Evolutionary conservation across 208 protist species (phyloP).

Genomic region (Acanthamoeba lenticulata): DNA sequence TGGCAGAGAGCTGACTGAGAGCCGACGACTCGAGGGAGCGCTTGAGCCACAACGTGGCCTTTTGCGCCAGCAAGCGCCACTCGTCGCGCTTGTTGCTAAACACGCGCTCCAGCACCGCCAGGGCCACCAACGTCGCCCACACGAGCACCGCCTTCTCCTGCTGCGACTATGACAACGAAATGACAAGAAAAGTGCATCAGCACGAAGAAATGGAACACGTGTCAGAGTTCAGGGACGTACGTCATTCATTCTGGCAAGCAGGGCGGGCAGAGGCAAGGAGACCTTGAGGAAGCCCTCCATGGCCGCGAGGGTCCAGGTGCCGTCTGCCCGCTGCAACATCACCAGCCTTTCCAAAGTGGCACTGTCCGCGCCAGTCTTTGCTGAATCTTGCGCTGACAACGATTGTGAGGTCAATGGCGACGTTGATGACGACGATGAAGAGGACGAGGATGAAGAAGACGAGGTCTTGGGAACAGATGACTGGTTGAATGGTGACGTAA

Average conservation of each 20-base stretch:
- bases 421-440: background rate
- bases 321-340: background rate
- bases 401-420: background rate
- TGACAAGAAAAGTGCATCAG: background rate
- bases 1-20: background rate
- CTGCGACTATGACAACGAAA: background rate
- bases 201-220: background rate
- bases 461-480: background rate
- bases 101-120: background rate
- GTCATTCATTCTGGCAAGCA: background rate
- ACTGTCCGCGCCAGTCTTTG: background rate
- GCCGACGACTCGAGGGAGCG: background rate
- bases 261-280: background rate
- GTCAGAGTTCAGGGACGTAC: background rate
- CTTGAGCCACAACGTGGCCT: background rate
- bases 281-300: background rate
- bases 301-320: background rate
- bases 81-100: background rate
- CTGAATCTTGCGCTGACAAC: background rate
- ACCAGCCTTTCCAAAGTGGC: background rate
- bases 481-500: background rate
- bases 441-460: background rate
- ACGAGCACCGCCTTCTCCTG: background rate
- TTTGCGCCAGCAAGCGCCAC: background rate
- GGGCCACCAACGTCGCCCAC: background rate